A percentile compares a stretch with the other conserved stretches of the same genome.
Conservation (phyloP, 495 filamentous ascomycete genomes). For the Xylona heveae region DNA sequence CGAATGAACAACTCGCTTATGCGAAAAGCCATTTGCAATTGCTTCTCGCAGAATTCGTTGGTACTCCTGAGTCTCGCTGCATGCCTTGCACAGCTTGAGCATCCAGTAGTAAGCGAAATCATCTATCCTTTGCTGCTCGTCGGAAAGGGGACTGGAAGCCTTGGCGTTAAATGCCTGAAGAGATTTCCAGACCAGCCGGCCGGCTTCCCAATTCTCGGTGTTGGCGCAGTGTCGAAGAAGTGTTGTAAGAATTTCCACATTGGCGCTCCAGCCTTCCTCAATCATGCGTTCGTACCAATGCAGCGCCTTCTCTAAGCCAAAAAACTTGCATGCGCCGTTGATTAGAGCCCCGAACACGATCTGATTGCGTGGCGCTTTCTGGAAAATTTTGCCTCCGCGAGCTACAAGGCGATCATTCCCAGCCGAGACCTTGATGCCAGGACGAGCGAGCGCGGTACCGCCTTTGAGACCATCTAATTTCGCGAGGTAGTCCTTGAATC, state of each 20-base stretch:
- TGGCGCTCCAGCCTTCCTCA: neutral
- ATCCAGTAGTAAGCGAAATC: slow-evolving; percentile 4
- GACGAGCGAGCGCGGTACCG: neutral
- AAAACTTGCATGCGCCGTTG: slow-evolving; percentile 1
- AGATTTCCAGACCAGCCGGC: slow-evolving; percentile 1
- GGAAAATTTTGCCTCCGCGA: neutral
- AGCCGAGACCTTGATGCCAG: neutral
- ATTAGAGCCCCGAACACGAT: slow-evolving; percentile 2
- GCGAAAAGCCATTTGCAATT: too few relatives aligned
- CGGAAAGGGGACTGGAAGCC: too few relatives aligned
- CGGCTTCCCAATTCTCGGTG: slow-evolving; percentile 2
- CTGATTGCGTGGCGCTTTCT: neutral
- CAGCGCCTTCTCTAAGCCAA: slow-evolving; percentile 1
- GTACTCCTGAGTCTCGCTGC: neutral
- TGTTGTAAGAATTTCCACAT: slow-evolving; percentile 2
- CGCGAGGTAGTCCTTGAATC: slow-evolving; percentile 18
- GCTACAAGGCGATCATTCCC: neutral
- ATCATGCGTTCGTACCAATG: slow-evolving; percentile 1
- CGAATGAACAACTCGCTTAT: too few relatives aligned
- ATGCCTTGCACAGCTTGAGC: slow-evolving; percentile 3
- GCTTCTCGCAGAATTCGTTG: neutral
- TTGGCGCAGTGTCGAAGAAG: slow-evolving; percentile 1
- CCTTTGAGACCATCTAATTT: slow-evolving; percentile 18
- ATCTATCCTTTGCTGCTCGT: too few relatives aligned
- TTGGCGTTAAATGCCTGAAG: slow-evolving; percentile 2